phyloP scores from a whole-genome alignment of 176 grass and related monocot genomes.

The Eremochloa ophiuroides region DNA sequence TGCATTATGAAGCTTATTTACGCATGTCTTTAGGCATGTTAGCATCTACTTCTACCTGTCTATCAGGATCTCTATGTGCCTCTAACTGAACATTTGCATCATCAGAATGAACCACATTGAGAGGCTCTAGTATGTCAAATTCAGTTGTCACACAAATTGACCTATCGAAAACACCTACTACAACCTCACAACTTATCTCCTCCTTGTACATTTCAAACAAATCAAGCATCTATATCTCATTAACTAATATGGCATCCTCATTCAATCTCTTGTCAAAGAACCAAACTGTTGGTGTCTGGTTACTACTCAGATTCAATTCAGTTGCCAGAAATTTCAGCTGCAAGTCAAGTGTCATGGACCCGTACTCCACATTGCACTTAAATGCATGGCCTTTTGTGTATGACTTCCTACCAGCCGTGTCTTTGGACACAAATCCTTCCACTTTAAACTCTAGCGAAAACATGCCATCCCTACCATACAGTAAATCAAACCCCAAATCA shows the following conservation, averaged over 20 bases:
- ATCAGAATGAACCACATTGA: no score
- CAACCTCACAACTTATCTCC: no score
- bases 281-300: background rate
- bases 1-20: no score
- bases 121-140: no score
- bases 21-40: background rate
- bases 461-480: no score
- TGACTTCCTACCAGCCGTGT: background rate
- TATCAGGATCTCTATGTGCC: no score
- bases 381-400: background rate
- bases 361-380: background rate
- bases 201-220: no score
- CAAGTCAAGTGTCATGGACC: background rate
- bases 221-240: background rate
- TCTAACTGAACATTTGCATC: no score
- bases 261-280: background rate
- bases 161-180: no score
- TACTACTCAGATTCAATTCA: background rate
- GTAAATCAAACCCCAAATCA: no score
- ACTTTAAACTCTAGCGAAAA: background rate
- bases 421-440: background rate
- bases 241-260: background rate
- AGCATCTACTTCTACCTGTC: no score
- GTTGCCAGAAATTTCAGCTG: background rate
- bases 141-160: no score